phyloP scores from a whole-genome alignment of 257 asterid species.

The Forsythia viridissima region DNA sequence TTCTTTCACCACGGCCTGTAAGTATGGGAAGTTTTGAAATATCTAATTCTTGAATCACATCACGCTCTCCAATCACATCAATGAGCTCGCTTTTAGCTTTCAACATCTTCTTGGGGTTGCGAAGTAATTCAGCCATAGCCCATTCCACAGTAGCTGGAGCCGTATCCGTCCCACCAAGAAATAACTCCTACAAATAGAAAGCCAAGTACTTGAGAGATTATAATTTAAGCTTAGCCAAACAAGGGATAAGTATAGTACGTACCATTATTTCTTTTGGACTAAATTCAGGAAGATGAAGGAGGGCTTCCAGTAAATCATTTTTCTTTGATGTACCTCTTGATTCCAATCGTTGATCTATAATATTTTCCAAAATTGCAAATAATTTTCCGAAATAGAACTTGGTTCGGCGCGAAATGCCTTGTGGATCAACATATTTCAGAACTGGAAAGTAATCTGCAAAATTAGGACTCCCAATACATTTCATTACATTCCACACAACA shows the following conservation, averaged over 20 bases:
- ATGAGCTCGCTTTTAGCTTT: conserved; percentile 19
- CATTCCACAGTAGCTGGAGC: conserved; percentile 20
- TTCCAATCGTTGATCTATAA: conserved; percentile 19
- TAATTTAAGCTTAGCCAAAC: not conserved
- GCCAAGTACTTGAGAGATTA: not conserved
- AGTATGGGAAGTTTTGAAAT: not conserved
- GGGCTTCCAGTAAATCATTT: conserved; percentile 26
- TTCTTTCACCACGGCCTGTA: conserved; percentile 5
- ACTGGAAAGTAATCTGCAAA: conserved; percentile 13
- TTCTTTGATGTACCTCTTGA: conserved; percentile 3
- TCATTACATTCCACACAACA: conserved; percentile 2
- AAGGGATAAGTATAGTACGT: not conserved
- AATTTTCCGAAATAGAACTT: not conserved
- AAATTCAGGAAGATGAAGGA: conserved; percentile 14
- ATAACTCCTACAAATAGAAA: conserved; percentile 19
- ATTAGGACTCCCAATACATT: not conserved
- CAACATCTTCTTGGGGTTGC: conserved; percentile 19
- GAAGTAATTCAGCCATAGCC: conserved; percentile 26
- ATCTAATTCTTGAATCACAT: conserved; percentile 14
- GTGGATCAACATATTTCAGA: conserved; percentile 16
- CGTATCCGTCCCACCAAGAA: conserved; percentile 16
- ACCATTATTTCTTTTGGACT: not conserved
- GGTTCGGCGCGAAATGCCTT: conserved; percentile 9
- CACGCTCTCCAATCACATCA: conserved; percentile 8
- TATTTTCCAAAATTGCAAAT: conserved; percentile 17